Evolutionary conservation across 2,329 filamentous ascomycete genomes (phyloP).

Genomic region (Apiospora arundinis): DNA sequence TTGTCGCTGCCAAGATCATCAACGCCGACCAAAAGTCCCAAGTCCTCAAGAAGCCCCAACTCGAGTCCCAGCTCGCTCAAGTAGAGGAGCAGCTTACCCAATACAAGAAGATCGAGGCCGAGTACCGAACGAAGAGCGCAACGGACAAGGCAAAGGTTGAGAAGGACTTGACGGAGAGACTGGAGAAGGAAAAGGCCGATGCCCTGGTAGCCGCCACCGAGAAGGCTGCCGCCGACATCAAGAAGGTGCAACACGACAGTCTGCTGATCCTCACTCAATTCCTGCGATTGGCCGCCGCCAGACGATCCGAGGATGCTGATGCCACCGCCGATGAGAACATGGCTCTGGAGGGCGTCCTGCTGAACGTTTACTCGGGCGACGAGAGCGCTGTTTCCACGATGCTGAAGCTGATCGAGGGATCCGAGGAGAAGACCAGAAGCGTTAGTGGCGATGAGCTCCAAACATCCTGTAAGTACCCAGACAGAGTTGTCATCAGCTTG

Average conservation of each 20-base stretch:
- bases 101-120: constrained; percentile 77
- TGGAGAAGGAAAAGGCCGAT: constrained; percentile 61
- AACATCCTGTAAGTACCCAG: constrained; percentile 70
- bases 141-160: constrained; percentile 66
- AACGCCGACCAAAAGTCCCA: constrained; percentile 82
- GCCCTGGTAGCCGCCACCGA: constrained; percentile 60
- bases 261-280: constrained; percentile 79
- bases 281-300: constrained; percentile 77
- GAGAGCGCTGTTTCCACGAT: constrained; percentile 76
- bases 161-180: constrained; percentile 58
- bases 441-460: constrained; percentile 69
- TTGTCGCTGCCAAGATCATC: constrained; percentile 75
- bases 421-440: constrained; percentile 69
- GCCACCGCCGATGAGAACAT: constrained; percentile 73
- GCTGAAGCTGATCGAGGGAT: constrained; percentile 77
- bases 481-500: neutral
- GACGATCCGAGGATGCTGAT: constrained; percentile 72
- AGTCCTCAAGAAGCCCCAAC: constrained; percentile 76
- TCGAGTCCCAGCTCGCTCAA: constrained; percentile 72
- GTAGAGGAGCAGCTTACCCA: constrained; percentile 76
- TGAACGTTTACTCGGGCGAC: constrained; percentile 81
- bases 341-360: constrained; percentile 80
- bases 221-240: constrained; percentile 58
- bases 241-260: constrained; percentile 66
- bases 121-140: constrained; percentile 67